Evolutionary conservation across 495 filamentous ascomycete genomes (phyloP).

Genomic region (Aspergillus cristatus): DNA sequence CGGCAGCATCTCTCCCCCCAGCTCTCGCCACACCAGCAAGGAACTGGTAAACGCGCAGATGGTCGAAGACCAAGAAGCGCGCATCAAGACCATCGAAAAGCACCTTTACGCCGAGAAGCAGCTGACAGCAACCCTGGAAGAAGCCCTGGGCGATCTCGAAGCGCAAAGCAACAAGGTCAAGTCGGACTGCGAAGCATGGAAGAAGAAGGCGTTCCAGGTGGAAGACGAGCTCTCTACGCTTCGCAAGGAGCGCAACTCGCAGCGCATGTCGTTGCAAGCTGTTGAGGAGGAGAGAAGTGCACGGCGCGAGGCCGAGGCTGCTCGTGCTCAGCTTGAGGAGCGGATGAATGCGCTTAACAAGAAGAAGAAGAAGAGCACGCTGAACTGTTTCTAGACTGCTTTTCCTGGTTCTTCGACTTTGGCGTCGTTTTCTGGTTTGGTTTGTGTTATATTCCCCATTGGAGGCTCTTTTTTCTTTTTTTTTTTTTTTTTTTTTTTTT

Average conservation of each 20-base stretch:
- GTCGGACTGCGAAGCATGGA: conserved; percentile 79
- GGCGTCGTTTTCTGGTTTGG: conserved; percentile 8
- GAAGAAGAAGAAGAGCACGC: conserved; percentile 91
- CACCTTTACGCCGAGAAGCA: conserved; percentile 94
- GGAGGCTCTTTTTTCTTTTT: conserved; percentile 8
- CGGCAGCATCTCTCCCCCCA: conserved; percentile 35
- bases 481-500: conserved; percentile 9
- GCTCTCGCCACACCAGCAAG: conserved; percentile 66
- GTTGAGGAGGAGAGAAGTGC: conserved; percentile 92
- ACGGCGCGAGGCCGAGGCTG: conserved; percentile 77
- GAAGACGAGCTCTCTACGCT: conserved; percentile 72
- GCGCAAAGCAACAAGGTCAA: conserved; percentile 76
- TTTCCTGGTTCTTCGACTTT: conserved; percentile 11
- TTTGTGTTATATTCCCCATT: conserved; percentile 1
- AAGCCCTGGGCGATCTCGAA: conserved; percentile 90
- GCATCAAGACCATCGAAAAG: conserved; percentile 93
- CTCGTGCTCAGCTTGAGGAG: conserved; percentile 80
- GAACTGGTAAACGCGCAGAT: conserved; percentile 61
- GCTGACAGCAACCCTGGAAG: conserved; percentile 86
- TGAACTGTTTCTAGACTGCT: conserved; percentile 81
- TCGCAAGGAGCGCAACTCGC: conserved; percentile 56
- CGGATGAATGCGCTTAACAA: conserved; percentile 83
- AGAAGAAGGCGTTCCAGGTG: conserved; percentile 65
- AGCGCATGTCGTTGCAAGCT: conserved; percentile 77
- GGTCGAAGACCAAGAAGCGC: conserved; percentile 83